A percentile compares a stretch with the other conserved stretches of the same genome.
Conservation (phyloP, 2,329 filamentous ascomycete genomes). For the Corniculantispora saksenae region DNA sequence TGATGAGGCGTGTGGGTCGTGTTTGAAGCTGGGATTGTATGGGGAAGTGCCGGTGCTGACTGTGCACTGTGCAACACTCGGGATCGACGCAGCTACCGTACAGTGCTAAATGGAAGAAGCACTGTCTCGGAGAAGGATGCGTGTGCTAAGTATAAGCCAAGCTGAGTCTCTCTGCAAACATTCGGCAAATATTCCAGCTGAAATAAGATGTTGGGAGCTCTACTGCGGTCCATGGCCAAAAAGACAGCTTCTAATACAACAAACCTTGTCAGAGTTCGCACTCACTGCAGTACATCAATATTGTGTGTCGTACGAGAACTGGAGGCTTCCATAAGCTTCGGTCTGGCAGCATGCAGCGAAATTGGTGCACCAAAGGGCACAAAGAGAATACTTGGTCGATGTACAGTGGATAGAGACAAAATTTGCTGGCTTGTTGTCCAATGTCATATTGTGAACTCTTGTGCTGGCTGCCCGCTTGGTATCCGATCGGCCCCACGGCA, state of each 20-base stretch:
- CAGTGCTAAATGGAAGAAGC: not conserved
- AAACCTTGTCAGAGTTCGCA: not conserved
- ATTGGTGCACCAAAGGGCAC: not conserved
- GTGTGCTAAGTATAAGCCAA: not conserved
- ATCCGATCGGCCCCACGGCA: not conserved
- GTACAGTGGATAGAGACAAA: no score
- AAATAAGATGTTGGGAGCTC: not conserved
- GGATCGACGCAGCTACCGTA: not conserved
- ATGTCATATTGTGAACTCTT: not conserved
- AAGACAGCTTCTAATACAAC: not conserved
- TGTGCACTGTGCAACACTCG: not conserved
- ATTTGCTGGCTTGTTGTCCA: no score
- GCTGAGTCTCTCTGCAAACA: not conserved
- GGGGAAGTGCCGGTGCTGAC: not conserved
- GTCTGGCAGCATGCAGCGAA: not conserved
- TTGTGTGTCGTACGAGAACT: not conserved
- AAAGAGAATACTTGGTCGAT: not conserved
- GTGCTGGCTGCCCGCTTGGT: not conserved
- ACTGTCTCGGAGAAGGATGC: not conserved
- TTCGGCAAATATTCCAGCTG: not conserved
- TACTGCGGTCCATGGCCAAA: not conserved
- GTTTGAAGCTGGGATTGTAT: constrained; percentile 8
- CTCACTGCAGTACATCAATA: not conserved
- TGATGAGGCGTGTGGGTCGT: constrained; percentile 8
- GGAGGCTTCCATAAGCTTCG: not conserved